Evolutionary conservation across 169 alveolate genomes (phyloP).

Genomic region (Eimeria praecox): DNA sequence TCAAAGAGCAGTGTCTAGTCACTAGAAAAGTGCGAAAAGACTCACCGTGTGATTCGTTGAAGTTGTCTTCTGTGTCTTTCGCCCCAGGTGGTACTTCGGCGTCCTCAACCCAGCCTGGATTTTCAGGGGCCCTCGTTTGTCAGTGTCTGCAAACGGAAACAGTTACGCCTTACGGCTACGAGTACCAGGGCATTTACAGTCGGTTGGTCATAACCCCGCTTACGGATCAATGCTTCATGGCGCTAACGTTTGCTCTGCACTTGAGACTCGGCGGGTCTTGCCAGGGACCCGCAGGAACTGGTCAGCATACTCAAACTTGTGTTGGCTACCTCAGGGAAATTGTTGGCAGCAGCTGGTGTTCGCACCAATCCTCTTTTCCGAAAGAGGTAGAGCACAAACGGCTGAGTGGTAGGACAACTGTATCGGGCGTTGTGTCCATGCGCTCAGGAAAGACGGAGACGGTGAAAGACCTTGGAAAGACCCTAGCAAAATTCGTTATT

Average conservation of each 20-base stretch:
- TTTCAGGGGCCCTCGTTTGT: constrained; percentile 87
- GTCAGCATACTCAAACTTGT: constrained; percentile 81
- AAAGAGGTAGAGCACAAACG: background rate
- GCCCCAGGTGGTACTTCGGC: constrained; percentile 26
- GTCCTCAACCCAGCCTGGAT: constrained; percentile 43
- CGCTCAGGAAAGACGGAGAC: constrained; percentile 96
- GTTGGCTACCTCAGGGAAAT: background rate
- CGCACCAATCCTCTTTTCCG: background rate
- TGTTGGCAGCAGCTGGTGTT: background rate
- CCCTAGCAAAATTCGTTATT: constrained; percentile 96
- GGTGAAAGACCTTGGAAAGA: constrained; percentile 97
- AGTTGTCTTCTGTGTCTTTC: background rate
- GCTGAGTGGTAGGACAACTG: background rate
- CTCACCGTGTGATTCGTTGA: background rate
- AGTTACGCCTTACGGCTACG: constrained; percentile 96
- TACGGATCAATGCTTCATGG: constrained; percentile 98
- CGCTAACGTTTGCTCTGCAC: constrained; percentile 96
- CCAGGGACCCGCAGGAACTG: constrained; percentile 99
- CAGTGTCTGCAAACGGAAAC: constrained; percentile 96
- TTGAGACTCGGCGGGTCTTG: constrained; percentile 98
- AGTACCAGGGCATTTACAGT: constrained; percentile 98
- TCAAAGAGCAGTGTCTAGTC: background rate
- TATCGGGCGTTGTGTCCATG: background rate
- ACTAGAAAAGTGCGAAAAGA: background rate
- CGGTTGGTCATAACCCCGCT: constrained; percentile 98